These are phyloP conservation scores for Globisporangium acanthophoron DNA, from an alignment of 352 stramenopile species.

Conservation along the genomic window DNA sequence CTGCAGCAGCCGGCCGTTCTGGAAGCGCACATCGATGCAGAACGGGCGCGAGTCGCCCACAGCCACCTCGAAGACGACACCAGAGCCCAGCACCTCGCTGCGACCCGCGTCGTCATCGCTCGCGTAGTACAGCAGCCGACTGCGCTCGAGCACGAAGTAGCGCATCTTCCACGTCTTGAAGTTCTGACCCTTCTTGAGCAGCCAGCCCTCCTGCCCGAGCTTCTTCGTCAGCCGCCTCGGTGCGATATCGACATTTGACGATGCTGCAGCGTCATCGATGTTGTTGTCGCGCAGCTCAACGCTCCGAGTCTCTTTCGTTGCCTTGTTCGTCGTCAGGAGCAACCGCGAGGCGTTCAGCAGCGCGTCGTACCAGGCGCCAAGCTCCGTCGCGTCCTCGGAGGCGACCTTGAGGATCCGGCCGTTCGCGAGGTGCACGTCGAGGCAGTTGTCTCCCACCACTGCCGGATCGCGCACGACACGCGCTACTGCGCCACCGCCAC, in stretches of 20 bases:
- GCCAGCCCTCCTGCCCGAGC: constrained; percentile 35
- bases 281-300: constrained; percentile 5
- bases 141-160: constrained; percentile 69
- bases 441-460: constrained; percentile 16
- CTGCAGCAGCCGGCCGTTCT: constrained; percentile 65
- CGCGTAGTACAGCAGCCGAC: constrained; percentile 53
- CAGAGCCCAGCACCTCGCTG: constrained; percentile 45
- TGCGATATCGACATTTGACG: constrained; percentile 8
- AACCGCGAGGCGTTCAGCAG: constrained; percentile 20
- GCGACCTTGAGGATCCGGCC: constrained; percentile 43
- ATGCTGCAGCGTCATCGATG: constrained; percentile 10
- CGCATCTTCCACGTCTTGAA: constrained; percentile 84
- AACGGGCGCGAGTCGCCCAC: constrained; percentile 53
- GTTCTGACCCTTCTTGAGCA: constrained; percentile 77
- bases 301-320: neutral
- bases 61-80: constrained; percentile 60
- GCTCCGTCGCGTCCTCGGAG: constrained; percentile 35
- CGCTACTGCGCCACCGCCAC: constrained; percentile 38
- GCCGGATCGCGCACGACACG: constrained; percentile 33
- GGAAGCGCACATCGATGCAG: constrained; percentile 64
- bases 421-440: constrained; percentile 44
- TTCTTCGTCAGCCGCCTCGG: constrained; percentile 5
- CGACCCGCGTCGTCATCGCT: constrained; percentile 18
- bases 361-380: constrained; percentile 41
- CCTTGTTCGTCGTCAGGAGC: neutral